phyloP scores from a whole-genome alignment of 2,329 filamentous ascomycete species.

The Penicillium vulpinum region DNA sequence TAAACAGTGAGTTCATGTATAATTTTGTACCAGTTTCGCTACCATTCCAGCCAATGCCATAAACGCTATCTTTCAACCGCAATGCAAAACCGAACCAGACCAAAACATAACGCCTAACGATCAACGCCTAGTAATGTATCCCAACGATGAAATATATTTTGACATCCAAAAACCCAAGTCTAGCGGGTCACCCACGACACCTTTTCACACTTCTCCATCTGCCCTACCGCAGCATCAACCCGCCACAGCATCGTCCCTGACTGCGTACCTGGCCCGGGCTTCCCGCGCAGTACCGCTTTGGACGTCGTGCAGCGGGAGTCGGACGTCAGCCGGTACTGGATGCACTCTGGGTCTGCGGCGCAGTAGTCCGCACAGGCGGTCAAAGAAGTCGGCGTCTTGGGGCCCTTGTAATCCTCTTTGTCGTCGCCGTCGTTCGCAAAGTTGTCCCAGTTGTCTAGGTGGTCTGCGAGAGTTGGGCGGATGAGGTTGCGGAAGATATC shows the following conservation, averaged over 20 bases:
- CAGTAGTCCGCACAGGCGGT: slow-evolving; percentile 24
- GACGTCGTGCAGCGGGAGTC: slow-evolving; percentile 18
- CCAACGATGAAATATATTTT: background rate
- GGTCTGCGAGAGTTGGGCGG: slow-evolving; percentile 17
- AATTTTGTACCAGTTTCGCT: background rate
- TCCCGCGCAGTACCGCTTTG: slow-evolving; percentile 15
- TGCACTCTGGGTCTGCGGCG: slow-evolving; percentile 13
- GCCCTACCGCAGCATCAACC: slow-evolving; percentile 17
- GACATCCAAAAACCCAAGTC: background rate
- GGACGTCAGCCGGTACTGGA: slow-evolving; percentile 20
- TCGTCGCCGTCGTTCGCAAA: slow-evolving; percentile 7
- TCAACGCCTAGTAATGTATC: background rate
- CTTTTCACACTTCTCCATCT: slow-evolving; percentile 12
- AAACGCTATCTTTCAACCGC: background rate
- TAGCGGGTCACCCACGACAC: slow-evolving; percentile 12
- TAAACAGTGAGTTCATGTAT: background rate
- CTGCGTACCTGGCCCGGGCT: slow-evolving; percentile 8
- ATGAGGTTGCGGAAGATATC: slow-evolving; percentile 26
- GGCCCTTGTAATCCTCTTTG: slow-evolving; percentile 6
- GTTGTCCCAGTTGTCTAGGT: slow-evolving; percentile 22
- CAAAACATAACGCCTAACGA: background rate
- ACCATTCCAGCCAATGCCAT: background rate
- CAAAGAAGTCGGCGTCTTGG: slow-evolving; percentile 6
- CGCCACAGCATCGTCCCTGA: slow-evolving; percentile 27
- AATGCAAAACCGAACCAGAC: background rate